A percentile compares a stretch with the other conserved stretches of the same genome.
These are phyloP conservation scores for Yarrowia yakushimensis DNA, from an alignment of 805 yeast genomes.

Conservation along the genomic window DNA sequence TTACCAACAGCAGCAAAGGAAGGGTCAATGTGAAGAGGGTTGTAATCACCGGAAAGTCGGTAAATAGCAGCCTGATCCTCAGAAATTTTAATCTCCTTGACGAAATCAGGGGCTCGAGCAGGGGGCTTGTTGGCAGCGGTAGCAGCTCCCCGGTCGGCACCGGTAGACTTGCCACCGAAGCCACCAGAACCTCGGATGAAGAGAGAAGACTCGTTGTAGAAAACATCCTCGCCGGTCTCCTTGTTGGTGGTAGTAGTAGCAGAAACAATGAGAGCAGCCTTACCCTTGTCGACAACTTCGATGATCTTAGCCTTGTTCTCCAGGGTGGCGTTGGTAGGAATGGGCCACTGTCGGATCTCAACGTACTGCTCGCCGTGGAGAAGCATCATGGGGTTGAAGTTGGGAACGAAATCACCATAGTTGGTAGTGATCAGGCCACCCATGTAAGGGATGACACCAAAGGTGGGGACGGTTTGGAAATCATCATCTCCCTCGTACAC, in stretches of 20 bases:
- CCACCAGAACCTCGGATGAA: slow-evolving; percentile 73
- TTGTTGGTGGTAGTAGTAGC: slow-evolving; percentile 67
- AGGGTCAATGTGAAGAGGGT: slow-evolving; percentile 95
- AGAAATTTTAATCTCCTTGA: slow-evolving; percentile 52
- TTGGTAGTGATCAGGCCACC: slow-evolving; percentile 52
- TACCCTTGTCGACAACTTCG: slow-evolving; percentile 77
- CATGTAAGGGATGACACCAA: slow-evolving; percentile 86
- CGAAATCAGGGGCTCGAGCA: slow-evolving; percentile 61
- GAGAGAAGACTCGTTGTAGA: slow-evolving; percentile 78
- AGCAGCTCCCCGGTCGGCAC: slow-evolving; percentile 58
- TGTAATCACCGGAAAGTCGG: slow-evolving; percentile 89
- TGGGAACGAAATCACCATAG: slow-evolving; percentile 60
- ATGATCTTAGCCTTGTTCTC: slow-evolving; percentile 64
- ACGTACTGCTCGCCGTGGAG: slow-evolving; percentile 95
- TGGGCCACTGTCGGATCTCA: slow-evolving; percentile 68
- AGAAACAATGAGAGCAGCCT: slow-evolving; percentile 72
- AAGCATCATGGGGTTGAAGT: slow-evolving; percentile 84
- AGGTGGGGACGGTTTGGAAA: slow-evolving; percentile 84
- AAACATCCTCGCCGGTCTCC: slow-evolving; percentile 62
- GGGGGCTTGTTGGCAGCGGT: slow-evolving; percentile 63
- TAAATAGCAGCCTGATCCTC: slow-evolving; percentile 82
- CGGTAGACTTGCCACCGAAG: slow-evolving; percentile 49
- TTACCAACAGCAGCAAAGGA: slow-evolving; percentile 81
- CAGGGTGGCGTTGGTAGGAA: slow-evolving; percentile 67
- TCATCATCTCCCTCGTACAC: slow-evolving; percentile 71